A percentile compares a stretch with the other conserved stretches of the same genome.
phyloP scores from a whole-genome alignment of 805 yeast genomes.

The Candida nitratophila region DNA sequence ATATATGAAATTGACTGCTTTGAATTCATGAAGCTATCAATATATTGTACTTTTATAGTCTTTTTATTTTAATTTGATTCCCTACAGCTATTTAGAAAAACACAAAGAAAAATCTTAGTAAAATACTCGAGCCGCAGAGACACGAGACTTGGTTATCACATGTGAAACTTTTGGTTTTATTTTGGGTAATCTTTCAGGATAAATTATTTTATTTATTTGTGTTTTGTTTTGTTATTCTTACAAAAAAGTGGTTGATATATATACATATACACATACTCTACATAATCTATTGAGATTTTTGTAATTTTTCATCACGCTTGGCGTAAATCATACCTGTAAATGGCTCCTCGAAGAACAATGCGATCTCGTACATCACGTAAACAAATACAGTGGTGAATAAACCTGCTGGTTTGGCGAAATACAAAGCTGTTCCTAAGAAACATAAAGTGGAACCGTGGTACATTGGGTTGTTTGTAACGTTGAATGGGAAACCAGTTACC shows the following conservation, averaged over 20 bases:
- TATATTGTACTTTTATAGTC: conserved; percentile 1
- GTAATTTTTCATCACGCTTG: conserved; percentile 44
- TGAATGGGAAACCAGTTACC: conserved; percentile 92
- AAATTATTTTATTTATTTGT: too few species aligned
- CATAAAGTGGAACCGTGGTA: conserved; percentile 87
- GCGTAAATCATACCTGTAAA: conserved; percentile 90
- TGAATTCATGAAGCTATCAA: too few species aligned
- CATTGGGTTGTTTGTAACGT: conserved; percentile 90
- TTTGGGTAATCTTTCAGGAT: too few species aligned
- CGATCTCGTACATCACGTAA: conserved; percentile 73
- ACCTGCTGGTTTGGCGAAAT: conserved; percentile 89
- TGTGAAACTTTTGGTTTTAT: too few species aligned
- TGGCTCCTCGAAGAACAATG: conserved; percentile 88
- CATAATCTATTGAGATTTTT: conserved; percentile 8
- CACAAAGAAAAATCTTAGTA: too few species aligned
- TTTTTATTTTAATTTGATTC: neutral
- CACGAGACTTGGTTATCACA: too few species aligned
- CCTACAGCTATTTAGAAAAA: too few species aligned
- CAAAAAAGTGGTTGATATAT: too few species aligned
- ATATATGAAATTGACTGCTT: too few species aligned
- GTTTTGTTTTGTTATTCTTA: too few species aligned
- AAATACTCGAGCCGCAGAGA: too few species aligned
- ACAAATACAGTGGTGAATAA: conserved; percentile 66
- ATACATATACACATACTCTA: too few species aligned
- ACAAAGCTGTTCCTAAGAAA: conserved; percentile 85